phyloP scores from a whole-genome alignment of 768 basidiomycete species.

The Lyophyllum shimeji region DNA sequence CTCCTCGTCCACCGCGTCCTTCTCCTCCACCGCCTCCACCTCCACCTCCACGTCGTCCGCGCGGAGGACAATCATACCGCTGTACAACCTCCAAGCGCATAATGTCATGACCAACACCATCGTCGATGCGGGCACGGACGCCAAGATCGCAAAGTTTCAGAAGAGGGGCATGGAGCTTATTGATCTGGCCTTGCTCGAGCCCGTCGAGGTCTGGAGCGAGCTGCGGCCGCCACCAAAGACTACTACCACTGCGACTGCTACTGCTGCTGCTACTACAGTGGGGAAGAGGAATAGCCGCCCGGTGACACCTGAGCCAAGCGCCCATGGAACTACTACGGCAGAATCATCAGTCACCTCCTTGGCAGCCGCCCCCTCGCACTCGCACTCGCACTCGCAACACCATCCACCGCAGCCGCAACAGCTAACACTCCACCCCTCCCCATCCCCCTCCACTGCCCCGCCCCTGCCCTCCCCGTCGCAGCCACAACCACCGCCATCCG shows the following conservation, averaged over 20 bases:
- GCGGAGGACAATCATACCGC: constrained; percentile 77
- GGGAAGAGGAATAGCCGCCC: constrained; percentile 24
- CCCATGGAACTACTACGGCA: constrained; percentile 12
- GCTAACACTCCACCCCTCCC: not conserved
- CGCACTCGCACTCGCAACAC: not conserved
- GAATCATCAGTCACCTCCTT: constrained; percentile 20
- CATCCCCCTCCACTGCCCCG: not conserved
- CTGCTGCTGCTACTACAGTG: not conserved
- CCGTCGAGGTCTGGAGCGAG: constrained; percentile 70
- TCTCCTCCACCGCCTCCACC: constrained; percentile 49
- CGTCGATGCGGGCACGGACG: constrained; percentile 86
- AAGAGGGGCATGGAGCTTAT: constrained; percentile 76
- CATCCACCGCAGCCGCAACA: not conserved
- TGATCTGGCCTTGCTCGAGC: constrained; percentile 76
- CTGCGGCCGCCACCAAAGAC: constrained; percentile 12
- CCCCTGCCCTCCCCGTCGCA: constrained; percentile 6
- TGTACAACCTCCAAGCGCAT: constrained; percentile 88
- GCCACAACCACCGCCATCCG: not conserved
- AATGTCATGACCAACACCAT: constrained; percentile 85
- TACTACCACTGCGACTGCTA: not conserved
- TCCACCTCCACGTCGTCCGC: constrained; percentile 42
- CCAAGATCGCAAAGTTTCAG: constrained; percentile 77
- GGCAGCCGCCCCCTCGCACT: not conserved
- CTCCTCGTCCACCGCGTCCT: constrained; percentile 53
- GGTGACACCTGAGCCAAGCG: constrained; percentile 16